Conservation (phyloP, 129 eudicot genomes). For the Arctium lappa region DNA sequence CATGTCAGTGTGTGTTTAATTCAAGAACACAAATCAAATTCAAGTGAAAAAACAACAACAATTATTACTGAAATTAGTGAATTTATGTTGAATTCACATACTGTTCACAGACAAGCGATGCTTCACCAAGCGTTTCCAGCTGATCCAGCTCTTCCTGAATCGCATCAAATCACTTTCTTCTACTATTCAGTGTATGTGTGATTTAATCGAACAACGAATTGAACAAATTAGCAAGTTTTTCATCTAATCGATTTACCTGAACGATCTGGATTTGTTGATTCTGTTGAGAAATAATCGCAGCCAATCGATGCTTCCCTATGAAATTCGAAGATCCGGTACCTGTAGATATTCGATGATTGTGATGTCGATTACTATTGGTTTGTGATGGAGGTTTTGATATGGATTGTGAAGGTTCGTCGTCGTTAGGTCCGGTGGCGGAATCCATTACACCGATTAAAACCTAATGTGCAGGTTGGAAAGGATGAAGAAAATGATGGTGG, state of each 20-base stretch:
- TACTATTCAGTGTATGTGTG: neutral
- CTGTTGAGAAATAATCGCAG: constrained; percentile 37
- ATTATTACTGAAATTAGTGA: neutral
- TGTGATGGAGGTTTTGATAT: neutral
- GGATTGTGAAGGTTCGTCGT: constrained; percentile 16
- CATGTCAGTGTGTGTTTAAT: neutral
- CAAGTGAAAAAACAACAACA: neutral
- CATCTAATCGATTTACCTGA: constrained; percentile 19
- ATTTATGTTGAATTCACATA: constrained; percentile 27
- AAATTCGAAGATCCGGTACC: constrained; percentile 16
- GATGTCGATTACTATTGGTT: neutral
- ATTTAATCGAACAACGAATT: constrained; percentile 13
- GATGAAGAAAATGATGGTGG: neutral
- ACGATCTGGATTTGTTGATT: constrained; percentile 34
- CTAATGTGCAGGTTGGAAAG: neutral
- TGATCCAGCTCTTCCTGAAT: constrained; percentile 67
- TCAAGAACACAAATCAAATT: neutral
- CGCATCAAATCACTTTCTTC: constrained; percentile 12
- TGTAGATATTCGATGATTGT: constrained; percentile 14
- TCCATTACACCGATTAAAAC: constrained; percentile 14
- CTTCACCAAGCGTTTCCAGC: constrained; percentile 65
- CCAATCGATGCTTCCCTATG: constrained; percentile 36
- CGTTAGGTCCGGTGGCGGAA: constrained; percentile 24
- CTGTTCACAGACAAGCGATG: constrained; percentile 75
- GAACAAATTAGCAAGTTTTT: neutral